A percentile compares a stretch with the other conserved stretches of the same genome.
Evolutionary conservation across 2,329 filamentous ascomycete species (phyloP).

Genomic region (Colletotrichum truncatum): DNA sequence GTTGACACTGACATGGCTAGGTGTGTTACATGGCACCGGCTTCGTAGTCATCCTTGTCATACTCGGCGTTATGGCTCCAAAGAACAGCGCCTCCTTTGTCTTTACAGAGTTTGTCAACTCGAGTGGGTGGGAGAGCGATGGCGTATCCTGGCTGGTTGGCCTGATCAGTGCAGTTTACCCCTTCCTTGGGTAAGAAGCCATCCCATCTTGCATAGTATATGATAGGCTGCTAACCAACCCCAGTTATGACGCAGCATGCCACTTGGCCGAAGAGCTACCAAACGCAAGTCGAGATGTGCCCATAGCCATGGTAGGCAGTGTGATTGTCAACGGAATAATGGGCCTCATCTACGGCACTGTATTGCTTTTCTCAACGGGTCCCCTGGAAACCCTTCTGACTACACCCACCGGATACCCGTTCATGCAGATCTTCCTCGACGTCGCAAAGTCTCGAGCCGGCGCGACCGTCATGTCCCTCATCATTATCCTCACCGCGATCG

Average conservation of each 20-base stretch:
- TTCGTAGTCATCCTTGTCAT: constrained; percentile 39
- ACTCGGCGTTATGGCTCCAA: constrained; percentile 40
- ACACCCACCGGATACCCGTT: constrained; percentile 53
- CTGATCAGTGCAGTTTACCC: constrained; percentile 43
- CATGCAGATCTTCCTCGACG: constrained; percentile 49
- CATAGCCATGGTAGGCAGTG: constrained; percentile 43
- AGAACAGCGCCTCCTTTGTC: constrained; percentile 40
- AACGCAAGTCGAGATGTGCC: constrained; percentile 43
- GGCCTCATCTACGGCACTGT: constrained; percentile 52
- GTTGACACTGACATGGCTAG: constrained; percentile 7
- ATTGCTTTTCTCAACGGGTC: constrained; percentile 52
- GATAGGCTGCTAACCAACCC: neutral
- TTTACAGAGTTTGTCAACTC: constrained; percentile 42
- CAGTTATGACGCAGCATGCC: constrained; percentile 45
- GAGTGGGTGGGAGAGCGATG: constrained; percentile 42
- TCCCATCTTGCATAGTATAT: neutral
- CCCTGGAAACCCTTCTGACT: constrained; percentile 46
- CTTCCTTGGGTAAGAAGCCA: constrained; percentile 41
- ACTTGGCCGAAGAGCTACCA: constrained; percentile 44
- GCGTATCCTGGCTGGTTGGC: constrained; percentile 43
- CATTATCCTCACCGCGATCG: constrained; percentile 37
- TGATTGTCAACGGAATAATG: constrained; percentile 53
- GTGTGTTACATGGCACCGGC: constrained; percentile 38
- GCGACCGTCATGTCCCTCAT: constrained; percentile 41
- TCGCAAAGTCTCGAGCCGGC: constrained; percentile 35